These are phyloP conservation scores for Chlamydomonas reinhardtii DNA, from an alignment of 163 green algal genomes.

Conservation along the genomic window DNA sequence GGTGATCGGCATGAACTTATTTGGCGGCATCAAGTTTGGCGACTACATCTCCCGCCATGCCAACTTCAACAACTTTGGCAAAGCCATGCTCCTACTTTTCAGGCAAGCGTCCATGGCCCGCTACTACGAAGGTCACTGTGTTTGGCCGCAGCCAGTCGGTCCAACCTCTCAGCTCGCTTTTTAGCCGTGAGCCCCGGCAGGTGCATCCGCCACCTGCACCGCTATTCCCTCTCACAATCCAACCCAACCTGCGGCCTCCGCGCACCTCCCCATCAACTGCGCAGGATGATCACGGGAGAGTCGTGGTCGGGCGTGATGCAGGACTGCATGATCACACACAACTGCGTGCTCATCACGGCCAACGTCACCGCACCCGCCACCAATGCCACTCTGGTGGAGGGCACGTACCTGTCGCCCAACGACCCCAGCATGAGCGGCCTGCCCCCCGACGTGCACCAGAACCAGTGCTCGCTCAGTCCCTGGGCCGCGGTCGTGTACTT, in stretches of 20 bases:
- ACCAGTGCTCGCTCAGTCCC: conserved; percentile 61
- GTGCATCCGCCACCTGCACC: too few species aligned
- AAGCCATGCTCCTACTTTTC: conserved; percentile 67
- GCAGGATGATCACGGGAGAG: conserved; percentile 81
- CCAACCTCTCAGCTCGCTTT: too few species aligned
- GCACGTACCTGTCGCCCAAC: conserved; percentile 18
- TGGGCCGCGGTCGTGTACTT: conserved; percentile 71
- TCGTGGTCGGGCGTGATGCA: conserved; percentile 79
- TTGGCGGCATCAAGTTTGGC: conserved; percentile 68
- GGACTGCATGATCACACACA: conserved; percentile 68
- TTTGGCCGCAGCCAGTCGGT: too few species aligned
- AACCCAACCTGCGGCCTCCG: too few species aligned
- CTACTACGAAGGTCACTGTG: too few species aligned
- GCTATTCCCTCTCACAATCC: too few species aligned
- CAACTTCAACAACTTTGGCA: conserved; percentile 77
- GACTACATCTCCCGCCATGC: conserved; percentile 65
- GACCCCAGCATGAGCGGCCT: conserved; percentile 5
- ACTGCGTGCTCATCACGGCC: conserved; percentile 51
- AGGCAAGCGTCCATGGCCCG: too few species aligned
- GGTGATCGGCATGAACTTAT: conserved; percentile 82
- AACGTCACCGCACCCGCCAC: conserved; percentile 13
- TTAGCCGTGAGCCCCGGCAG: too few species aligned
- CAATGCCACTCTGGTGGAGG: background rate
- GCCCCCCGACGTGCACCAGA: background rate
- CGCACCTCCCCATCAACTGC: too few species aligned